Percentiles rank a stretch among this genome's conserved stretches.
These are phyloP conservation scores for Gossypium davidsonii DNA, from an alignment of 441 rosid species.

Conservation along the genomic window DNA sequence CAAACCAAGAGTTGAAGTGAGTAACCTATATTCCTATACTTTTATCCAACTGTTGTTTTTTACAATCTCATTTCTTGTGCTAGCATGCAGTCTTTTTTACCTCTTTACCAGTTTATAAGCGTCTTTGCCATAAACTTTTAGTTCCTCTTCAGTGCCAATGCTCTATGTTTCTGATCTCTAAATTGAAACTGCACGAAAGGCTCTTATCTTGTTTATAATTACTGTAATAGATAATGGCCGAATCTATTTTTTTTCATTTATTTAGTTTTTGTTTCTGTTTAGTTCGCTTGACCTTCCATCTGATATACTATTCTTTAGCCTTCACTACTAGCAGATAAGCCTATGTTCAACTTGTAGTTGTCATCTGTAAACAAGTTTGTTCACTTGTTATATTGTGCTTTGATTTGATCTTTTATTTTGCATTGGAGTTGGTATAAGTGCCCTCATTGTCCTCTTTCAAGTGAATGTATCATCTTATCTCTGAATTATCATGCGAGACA, in stretches of 20 bases:
- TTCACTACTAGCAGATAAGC: neutral
- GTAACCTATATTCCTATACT: slow-evolving; percentile 22
- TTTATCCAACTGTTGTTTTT: slow-evolving; percentile 1
- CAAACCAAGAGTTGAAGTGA: slow-evolving; percentile 81
- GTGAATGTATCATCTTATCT: neutral
- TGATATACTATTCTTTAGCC: neutral
- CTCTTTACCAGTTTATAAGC: neutral
- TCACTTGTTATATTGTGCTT: neutral
- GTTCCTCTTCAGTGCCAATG: neutral
- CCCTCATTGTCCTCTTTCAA: neutral
- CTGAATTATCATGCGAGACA: neutral
- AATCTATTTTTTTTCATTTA: neutral
- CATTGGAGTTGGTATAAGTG: neutral
- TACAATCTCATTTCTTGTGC: neutral
- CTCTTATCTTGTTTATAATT: slow-evolving; percentile 4
- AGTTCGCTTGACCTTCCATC: neutral
- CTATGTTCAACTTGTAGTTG: neutral
- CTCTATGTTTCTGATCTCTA: slow-evolving; percentile 11
- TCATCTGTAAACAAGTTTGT: neutral
- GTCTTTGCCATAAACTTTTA: neutral
- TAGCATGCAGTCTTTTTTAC: neutral
- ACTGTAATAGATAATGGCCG: neutral
- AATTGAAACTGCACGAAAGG: slow-evolving; percentile 3
- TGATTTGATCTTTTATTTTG: neutral
- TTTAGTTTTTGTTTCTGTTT: neutral